Conservation (phyloP, 305 asterid genomes). For the Plantago lanceolata region DNA sequence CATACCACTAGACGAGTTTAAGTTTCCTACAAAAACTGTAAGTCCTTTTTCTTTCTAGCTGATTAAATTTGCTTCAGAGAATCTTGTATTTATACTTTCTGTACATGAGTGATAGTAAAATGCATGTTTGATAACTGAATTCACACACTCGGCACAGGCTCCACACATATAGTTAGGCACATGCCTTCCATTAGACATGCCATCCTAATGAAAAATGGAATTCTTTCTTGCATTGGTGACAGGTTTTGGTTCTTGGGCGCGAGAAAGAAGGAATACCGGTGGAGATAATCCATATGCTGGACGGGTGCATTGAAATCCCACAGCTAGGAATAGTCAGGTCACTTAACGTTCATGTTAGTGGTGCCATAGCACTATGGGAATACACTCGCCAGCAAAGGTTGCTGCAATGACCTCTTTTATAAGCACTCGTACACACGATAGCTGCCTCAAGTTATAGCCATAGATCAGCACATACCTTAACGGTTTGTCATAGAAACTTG, state of each 20-base stretch:
- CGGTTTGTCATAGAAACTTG: background rate
- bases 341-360: constrained; percentile 92
- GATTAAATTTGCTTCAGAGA: constrained; percentile 16
- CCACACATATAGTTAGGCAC: too few relatives aligned
- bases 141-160: background rate
- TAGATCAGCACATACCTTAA: background rate
- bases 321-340: constrained; percentile 92
- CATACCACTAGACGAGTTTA: constrained; percentile 65
- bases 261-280: constrained; percentile 98
- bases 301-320: constrained; percentile 90
- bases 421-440: background rate
- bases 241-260: constrained; percentile 84
- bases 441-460: background rate
- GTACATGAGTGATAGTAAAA: background rate
- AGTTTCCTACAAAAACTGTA: constrained; percentile 66
- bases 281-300: constrained; percentile 82
- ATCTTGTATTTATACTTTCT: background rate
- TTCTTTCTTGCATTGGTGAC: background rate
- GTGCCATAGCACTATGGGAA: constrained; percentile 97
- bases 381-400: constrained; percentile 74
- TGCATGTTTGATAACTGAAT: background rate
- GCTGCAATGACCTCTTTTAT: background rate
- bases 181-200: background rate
- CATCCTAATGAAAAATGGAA: background rate
- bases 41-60: constrained; percentile 24